phyloP scores from a whole-genome alignment of 1,284 basidiomycete genomes.

The Puccinia horiana region DNA sequence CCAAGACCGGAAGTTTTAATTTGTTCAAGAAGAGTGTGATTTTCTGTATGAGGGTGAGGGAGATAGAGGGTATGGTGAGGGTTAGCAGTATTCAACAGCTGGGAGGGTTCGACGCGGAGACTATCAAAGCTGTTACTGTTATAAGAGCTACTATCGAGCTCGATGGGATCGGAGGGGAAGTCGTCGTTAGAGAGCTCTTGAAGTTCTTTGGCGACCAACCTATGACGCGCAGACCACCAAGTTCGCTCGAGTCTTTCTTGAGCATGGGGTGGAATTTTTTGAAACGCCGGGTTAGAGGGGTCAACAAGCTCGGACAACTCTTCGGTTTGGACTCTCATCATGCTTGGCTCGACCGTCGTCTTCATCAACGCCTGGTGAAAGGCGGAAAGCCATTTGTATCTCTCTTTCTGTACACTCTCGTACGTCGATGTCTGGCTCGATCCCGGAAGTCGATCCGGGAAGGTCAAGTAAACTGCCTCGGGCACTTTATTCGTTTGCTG shows the following conservation, averaged over 20 bases:
- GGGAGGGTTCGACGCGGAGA: background rate
- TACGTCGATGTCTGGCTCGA: background rate
- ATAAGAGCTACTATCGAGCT: background rate
- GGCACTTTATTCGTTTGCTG: background rate
- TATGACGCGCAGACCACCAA: constrained; percentile 33
- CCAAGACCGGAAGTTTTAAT: constrained; percentile 5
- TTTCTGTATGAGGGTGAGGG: background rate
- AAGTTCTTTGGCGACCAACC: constrained; percentile 21
- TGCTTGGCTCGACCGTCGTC: background rate
- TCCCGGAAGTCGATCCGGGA: constrained; percentile 28
- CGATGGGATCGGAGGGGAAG: background rate
- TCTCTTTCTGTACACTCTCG: constrained; percentile 21
- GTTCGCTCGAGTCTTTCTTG: constrained; percentile 35
- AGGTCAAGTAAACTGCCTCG: constrained; percentile 20
- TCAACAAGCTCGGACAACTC: background rate
- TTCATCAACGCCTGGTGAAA: constrained; percentile 21
- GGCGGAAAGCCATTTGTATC: constrained; percentile 33
- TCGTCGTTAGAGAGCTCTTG: background rate
- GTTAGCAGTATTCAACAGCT: background rate
- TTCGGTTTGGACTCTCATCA: background rate
- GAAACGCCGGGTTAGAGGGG: constrained; percentile 20
- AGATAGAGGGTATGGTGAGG: background rate
- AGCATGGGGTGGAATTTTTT: background rate
- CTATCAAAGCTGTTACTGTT: background rate
- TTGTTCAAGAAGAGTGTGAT: background rate